Evolutionary conservation across 164 flowering plant genomes (phyloP), one percentile per base, ranked within the genome.

Genomic region (Magnolia officinalis): DNA sequence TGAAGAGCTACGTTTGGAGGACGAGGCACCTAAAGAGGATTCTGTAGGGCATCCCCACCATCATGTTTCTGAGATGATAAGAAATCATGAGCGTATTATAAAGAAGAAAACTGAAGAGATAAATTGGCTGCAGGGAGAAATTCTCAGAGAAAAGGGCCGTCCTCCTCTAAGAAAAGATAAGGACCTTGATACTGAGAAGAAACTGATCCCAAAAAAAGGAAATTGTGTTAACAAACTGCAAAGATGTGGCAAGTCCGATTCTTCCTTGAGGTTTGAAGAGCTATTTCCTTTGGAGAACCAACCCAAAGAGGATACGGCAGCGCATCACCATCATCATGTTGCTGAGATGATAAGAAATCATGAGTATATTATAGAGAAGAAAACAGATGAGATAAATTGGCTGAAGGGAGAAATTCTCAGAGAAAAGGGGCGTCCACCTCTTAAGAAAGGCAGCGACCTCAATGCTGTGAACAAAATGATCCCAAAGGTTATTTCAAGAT

Each of bases 21-120:
- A 72, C 64, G 45, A 37, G 45, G 31, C 18, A 0, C 14, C 26
- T 26, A 80, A 74, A 50, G 80, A 81, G 68, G 78, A 78, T 11
- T 4, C 19, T 31, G 69, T 59, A 24, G 83, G 74, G 16, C 83
- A 80, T 31, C 81, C 79, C 51, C 76, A 80, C 58, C 81, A 78
- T 65, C 67, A 26, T 74, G 90, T 88, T 66, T 86, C 89, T 4
- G 81, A 84, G 73, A 78, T 89, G 85, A 84, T 84, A 72, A 80
- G 82, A 78, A 86, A 78, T 76, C 91, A 87, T 50, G 94, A 89
- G 75, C 84, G 85, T 21, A 77, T 88, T 1, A 90, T 92, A 67
- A 72, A 79, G 59, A 75, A 74, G 78, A 90, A 86, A 73, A 80
- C 77, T 26, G 85, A 83, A 74, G 90, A 87, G 82, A 73, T 80